Conservation (phyloP, 108 stramenopile species). For the Cyclotella cryptica region DNA sequence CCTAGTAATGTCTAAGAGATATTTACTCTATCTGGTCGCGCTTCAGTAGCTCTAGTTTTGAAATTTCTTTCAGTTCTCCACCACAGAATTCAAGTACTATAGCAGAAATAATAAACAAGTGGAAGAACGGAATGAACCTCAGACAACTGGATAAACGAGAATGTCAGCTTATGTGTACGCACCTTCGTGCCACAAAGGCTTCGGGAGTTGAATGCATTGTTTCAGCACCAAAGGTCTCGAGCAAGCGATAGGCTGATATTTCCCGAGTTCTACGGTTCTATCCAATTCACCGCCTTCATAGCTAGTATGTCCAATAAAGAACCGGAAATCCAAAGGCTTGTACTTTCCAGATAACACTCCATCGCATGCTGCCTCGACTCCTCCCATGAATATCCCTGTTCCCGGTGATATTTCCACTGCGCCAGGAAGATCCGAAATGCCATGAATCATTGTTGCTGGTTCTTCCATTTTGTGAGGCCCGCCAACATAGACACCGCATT, state of each 20-base stretch:
- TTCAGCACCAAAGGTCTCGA: constrained; percentile 80
- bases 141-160: background rate
- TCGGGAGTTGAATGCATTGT: constrained; percentile 86
- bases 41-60: constrained; percentile 71
- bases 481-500: constrained; percentile 82
- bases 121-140: background rate
- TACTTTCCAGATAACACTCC: constrained; percentile 73
- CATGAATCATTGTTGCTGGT: constrained; percentile 77
- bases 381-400: constrained; percentile 74
- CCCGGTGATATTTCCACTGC: constrained; percentile 76
- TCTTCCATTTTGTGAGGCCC: constrained; percentile 77
- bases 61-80: constrained; percentile 73
- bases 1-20: no score
- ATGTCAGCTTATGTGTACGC: background rate
- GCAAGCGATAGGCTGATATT: constrained; percentile 83
- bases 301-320: constrained; percentile 79
- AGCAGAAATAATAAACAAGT: background rate
- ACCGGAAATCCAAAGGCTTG: constrained; percentile 83
- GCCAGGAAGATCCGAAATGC: constrained; percentile 72
- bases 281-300: constrained; percentile 57
- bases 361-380: constrained; percentile 78
- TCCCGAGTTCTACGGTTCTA: constrained; percentile 57
- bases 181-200: constrained; percentile 90
- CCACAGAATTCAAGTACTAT: constrained; percentile 79
- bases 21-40: constrained; percentile 47